Conservation (phyloP, 805 yeast genomes). For the Barnettozyma vustinii region DNA sequence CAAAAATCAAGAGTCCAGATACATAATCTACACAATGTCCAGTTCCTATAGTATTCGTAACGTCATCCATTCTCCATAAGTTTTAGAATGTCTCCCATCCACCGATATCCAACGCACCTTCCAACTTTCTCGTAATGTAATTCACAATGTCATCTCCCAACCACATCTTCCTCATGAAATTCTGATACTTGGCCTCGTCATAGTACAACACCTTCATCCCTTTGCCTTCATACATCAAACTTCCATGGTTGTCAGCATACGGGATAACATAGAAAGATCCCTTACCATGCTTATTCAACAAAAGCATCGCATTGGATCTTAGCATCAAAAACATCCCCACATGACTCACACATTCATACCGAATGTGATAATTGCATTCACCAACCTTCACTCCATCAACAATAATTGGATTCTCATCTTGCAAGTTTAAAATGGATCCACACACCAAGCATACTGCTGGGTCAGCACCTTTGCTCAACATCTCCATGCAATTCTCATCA, state of each 20-base stretch:
- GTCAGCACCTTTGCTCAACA: conserved; percentile 40
- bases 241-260: conserved; percentile 82
- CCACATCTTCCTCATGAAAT: conserved; percentile 65
- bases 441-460: conserved; percentile 88
- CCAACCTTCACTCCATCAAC: conserved; percentile 49
- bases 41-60: neutral
- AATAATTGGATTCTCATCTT: conserved; percentile 40
- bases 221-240: conserved; percentile 66
- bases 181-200: conserved; percentile 55
- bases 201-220: conserved; percentile 69
- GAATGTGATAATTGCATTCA: conserved; percentile 71
- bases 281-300: conserved; percentile 57
- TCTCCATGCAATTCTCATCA: conserved; percentile 33
- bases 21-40: no score
- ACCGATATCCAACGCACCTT: conserved; percentile 76
- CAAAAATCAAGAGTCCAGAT: no score
- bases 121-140: conserved; percentile 72
- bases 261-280: conserved; percentile 88
- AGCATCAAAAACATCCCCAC: conserved; percentile 73
- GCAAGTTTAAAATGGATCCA: conserved; percentile 63
- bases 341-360: conserved; percentile 56
- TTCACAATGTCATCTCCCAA: conserved; percentile 74
- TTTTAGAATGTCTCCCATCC: conserved; percentile 66
- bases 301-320: conserved; percentile 55
- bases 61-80: neutral